phyloP scores from a whole-genome alignment of 2,329 filamentous ascomycete species.

The Diatrype stigma region DNA sequence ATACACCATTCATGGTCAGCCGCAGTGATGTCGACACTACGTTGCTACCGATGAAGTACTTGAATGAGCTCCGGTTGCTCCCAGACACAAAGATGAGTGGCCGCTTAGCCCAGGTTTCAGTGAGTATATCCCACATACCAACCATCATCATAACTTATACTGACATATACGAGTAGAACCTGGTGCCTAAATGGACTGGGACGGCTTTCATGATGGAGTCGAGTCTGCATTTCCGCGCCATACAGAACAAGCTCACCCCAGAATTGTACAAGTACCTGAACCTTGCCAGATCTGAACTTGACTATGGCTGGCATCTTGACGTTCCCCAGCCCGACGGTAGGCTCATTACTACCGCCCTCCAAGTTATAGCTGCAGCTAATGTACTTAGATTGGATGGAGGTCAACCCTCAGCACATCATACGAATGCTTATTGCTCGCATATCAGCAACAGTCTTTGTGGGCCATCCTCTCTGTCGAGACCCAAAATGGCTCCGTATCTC shows the following conservation, averaged over 20 bases:
- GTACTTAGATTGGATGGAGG: slow-evolving; percentile 7
- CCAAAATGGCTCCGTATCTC: slow-evolving; percentile 11
- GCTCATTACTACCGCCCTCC: background rate
- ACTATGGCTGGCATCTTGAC: background rate
- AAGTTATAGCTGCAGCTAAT: background rate
- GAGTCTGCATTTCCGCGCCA: background rate
- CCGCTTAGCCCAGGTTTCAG: background rate
- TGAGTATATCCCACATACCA: background rate
- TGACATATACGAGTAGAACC: background rate
- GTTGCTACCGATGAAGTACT: background rate
- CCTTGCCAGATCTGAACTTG: background rate
- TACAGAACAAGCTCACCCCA: background rate
- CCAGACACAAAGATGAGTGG: background rate
- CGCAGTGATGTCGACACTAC: background rate
- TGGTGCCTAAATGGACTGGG: background rate
- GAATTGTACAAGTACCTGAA: background rate
- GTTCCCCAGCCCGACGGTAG: background rate
- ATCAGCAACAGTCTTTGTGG: slow-evolving; percentile 9
- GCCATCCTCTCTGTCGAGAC: slow-evolving; percentile 10
- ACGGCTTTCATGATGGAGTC: background rate
- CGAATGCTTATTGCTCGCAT: slow-evolving; percentile 10
- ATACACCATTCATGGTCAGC: background rate
- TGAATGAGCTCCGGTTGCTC: background rate
- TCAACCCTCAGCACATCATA: slow-evolving; percentile 6
- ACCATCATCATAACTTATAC: background rate